phyloP scores from a whole-genome alignment of 805 yeast species.

The Lipomyces spencermartinsiae region DNA sequence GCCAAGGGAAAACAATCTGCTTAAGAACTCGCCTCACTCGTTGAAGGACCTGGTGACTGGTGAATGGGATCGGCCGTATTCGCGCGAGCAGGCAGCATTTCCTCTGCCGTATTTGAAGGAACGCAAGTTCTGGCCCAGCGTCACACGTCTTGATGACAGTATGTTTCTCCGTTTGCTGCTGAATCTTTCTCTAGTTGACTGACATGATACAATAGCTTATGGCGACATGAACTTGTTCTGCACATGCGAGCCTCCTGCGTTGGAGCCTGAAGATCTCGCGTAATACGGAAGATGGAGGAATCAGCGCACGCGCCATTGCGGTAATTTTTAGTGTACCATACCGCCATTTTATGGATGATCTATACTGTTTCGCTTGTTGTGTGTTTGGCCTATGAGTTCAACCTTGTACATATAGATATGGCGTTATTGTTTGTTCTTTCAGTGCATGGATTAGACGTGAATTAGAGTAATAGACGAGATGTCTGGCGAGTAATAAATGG shows the following conservation, averaged over 20 bases:
- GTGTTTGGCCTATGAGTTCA: background rate
- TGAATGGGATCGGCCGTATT: slow-evolving; percentile 90
- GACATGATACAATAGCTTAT: slow-evolving; percentile 54
- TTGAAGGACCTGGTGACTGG: slow-evolving; percentile 71
- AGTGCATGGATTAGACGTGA: background rate
- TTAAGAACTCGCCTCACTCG: slow-evolving; percentile 93
- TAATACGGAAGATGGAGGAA: background rate
- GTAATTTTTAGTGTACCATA: background rate
- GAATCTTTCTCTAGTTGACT: background rate
- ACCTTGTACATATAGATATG: background rate
- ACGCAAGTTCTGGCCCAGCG: slow-evolving; percentile 94
- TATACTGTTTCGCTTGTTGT: background rate
- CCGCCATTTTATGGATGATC: background rate
- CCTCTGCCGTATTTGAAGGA: slow-evolving; percentile 77
- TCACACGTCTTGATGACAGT: slow-evolving; percentile 83
- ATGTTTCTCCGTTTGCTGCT: background rate
- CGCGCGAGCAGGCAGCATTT: slow-evolving; percentile 91
- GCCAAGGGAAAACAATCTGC: slow-evolving; percentile 62
- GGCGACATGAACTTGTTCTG: slow-evolving; percentile 93
- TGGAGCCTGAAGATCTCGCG: slow-evolving; percentile 7
- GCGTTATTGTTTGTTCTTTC: background rate
- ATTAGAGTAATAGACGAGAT: background rate
- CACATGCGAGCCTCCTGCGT: slow-evolving; percentile 62
- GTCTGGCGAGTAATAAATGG: background rate
- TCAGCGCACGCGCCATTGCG: background rate